Evolutionary conservation across 2,329 filamentous ascomycete species (phyloP).

Genomic region (Knufia petricola): DNA sequence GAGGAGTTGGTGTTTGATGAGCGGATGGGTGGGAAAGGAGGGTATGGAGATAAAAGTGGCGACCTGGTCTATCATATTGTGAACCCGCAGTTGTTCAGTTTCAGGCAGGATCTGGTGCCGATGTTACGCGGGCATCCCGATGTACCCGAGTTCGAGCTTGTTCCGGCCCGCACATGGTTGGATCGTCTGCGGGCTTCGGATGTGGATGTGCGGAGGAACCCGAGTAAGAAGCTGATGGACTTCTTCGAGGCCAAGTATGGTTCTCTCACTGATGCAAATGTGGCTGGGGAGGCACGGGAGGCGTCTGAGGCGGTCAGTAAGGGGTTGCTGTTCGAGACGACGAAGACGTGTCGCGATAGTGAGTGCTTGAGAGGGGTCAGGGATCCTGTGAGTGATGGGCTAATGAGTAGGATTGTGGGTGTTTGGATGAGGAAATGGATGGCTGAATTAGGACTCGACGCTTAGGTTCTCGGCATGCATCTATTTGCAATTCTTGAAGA

Average conservation of each 20-base stretch:
- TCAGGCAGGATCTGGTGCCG: slow-evolving; percentile 38
- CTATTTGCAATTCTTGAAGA: too few relatives aligned
- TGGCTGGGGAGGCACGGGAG: not conserved
- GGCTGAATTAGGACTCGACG: slow-evolving; percentile 1
- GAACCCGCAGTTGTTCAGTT: slow-evolving; percentile 36
- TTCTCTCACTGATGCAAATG: not conserved
- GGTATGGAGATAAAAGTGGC: too few relatives aligned
- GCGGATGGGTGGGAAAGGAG: too few relatives aligned
- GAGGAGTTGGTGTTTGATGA: slow-evolving; percentile 19
- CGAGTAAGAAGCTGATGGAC: slow-evolving; percentile 39
- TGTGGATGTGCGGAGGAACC: slow-evolving; percentile 29
- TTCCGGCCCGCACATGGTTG: slow-evolving; percentile 35
- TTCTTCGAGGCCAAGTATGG: slow-evolving; percentile 35
- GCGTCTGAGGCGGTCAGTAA: not conserved
- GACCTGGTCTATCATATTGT: slow-evolving; percentile 40
- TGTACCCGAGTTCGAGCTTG: slow-evolving; percentile 24
- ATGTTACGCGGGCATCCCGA: slow-evolving; percentile 32
- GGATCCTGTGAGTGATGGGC: slow-evolving; percentile 6
- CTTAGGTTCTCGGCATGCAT: too few relatives aligned
- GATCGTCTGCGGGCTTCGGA: slow-evolving; percentile 28
- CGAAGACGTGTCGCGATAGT: slow-evolving; percentile 6
- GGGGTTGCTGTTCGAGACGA: slow-evolving; percentile 11
- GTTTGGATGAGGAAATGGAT: slow-evolving; percentile 13
- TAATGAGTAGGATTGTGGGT: slow-evolving; percentile 11
- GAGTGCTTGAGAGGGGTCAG: slow-evolving; percentile 3